A percentile compares a stretch with the other conserved stretches of the same genome.
Conservation (phyloP, 75 land plant genomes). For the Pinus taeda region DNA sequence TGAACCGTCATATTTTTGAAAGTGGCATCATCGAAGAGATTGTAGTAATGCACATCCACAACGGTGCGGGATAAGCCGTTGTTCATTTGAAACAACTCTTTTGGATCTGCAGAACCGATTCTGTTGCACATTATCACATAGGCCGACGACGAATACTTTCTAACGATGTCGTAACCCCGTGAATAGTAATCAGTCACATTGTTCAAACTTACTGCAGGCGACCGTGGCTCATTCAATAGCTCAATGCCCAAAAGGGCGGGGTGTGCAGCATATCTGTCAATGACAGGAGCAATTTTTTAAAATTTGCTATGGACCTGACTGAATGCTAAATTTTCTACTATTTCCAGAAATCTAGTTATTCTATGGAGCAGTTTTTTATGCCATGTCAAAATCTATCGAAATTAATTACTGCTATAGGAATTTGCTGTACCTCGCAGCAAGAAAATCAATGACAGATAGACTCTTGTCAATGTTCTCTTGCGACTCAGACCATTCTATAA, state of each 20-base stretch:
- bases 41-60: constrained; percentile 80
- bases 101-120: constrained; percentile 28
- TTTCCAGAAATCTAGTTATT: not conserved
- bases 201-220: constrained; percentile 14
- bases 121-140: constrained; percentile 60
- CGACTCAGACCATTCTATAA: constrained; percentile 26
- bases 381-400: too few relatives aligned
- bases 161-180: constrained; percentile 23
- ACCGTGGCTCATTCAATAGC: constrained; percentile 30
- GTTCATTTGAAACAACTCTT: constrained; percentile 45
- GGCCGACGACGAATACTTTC: constrained; percentile 38
- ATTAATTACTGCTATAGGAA: too few relatives aligned
- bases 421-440: constrained; percentile 47
- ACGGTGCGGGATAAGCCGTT: constrained; percentile 28
- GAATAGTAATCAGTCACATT: constrained; percentile 21
- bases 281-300: not conserved
- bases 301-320: not conserved
- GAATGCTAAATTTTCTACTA: not conserved
- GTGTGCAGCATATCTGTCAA: constrained; percentile 20
- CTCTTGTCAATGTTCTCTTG: constrained; percentile 39
- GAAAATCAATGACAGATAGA: constrained; percentile 67
- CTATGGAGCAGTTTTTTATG: too few relatives aligned
- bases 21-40: constrained; percentile 27
- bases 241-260: constrained; percentile 31
- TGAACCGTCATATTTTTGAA: constrained; percentile 48